A percentile compares a stretch with the other conserved stretches of the same genome.
Evolutionary conservation across 345 rosid species (phyloP).

Genomic region (Gossypium thurberi): DNA sequence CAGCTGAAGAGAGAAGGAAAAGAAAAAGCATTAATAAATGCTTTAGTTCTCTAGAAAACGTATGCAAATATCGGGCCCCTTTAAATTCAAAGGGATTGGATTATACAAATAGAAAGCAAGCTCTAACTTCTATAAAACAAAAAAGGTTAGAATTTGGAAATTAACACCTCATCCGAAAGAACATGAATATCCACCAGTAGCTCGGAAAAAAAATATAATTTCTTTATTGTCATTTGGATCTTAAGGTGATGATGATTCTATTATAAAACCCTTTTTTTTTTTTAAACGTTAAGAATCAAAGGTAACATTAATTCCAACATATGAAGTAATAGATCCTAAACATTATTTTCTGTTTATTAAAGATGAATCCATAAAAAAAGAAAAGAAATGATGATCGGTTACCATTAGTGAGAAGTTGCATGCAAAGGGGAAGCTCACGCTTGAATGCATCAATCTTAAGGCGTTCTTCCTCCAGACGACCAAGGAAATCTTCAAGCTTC

Average conservation of each 20-base stretch:
- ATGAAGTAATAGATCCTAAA: not conserved
- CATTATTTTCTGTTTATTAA: not conserved
- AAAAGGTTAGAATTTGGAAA: slow-evolving; percentile 13
- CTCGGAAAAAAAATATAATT: not conserved
- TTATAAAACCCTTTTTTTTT: not conserved
- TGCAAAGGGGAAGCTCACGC: slow-evolving; percentile 98
- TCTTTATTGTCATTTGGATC: slow-evolving; percentile 10
- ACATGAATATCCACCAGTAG: slow-evolving; percentile 23
- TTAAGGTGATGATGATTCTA: not conserved
- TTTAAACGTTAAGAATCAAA: not conserved
- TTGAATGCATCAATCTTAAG: slow-evolving; percentile 97
- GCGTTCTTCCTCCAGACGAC: slow-evolving; percentile 84
- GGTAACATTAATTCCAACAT: not conserved
- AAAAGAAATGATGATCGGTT: not conserved
- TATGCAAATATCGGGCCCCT: slow-evolving; percentile 15
- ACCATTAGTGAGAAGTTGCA: slow-evolving; percentile 98
- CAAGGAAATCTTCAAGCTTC: slow-evolving; percentile 77
- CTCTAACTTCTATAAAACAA: slow-evolving; percentile 35
- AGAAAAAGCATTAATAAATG: not conserved
- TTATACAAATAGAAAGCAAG: slow-evolving; percentile 20
- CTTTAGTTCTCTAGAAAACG: slow-evolving; percentile 20
- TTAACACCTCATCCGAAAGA: slow-evolving; percentile 8
- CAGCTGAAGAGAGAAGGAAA: slow-evolving; percentile 39
- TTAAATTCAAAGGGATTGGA: slow-evolving; percentile 21
- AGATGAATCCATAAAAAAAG: not conserved